Evolutionary conservation across 179 eudicot species (phyloP).

Genomic region (Silene noctiflora): DNA sequence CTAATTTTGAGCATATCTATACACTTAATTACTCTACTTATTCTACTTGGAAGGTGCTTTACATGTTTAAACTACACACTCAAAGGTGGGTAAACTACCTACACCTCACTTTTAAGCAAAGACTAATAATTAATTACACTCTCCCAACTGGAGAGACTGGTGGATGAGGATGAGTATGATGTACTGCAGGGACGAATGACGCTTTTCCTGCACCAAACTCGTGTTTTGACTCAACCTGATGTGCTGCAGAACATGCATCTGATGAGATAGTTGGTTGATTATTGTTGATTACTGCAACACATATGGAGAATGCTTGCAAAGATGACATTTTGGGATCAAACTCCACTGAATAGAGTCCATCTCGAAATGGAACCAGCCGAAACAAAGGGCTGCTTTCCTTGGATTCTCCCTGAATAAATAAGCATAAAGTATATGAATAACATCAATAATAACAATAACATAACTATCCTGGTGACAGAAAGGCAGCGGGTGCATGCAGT

Average conservation of each 20-base stretch:
- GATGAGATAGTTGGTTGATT: slow-evolving; percentile 31
- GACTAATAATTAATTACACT: slow-evolving; percentile 34
- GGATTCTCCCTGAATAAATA: slow-evolving; percentile 47
- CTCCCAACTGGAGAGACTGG: slow-evolving; percentile 76
- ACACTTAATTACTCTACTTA: slow-evolving; percentile 16
- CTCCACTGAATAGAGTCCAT: slow-evolving; percentile 63
- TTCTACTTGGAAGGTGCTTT: slow-evolving; percentile 6
- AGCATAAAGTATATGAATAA: not conserved
- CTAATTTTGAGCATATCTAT: slow-evolving; percentile 25
- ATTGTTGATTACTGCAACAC: slow-evolving; percentile 54
- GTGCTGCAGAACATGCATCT: slow-evolving; percentile 21
- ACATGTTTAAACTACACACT: slow-evolving; percentile 15
- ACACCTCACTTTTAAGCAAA: slow-evolving; percentile 3
- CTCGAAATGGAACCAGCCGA: slow-evolving; percentile 48
- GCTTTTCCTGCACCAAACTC: slow-evolving; percentile 24
- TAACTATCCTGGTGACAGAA: too few species aligned
- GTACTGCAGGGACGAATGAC: slow-evolving; percentile 27
- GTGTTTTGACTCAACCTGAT: slow-evolving; percentile 21
- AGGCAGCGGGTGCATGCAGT: too few species aligned
- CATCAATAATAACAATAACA: too few species aligned
- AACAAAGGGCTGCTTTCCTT: slow-evolving; percentile 43
- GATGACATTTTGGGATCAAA: slow-evolving; percentile 53
- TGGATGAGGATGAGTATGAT: slow-evolving; percentile 34
- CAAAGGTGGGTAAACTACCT: slow-evolving; percentile 19
- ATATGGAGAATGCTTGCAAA: slow-evolving; percentile 67